Conservation (phyloP, 78 protist species). For the Dictyostelium purpureum region DNA sequence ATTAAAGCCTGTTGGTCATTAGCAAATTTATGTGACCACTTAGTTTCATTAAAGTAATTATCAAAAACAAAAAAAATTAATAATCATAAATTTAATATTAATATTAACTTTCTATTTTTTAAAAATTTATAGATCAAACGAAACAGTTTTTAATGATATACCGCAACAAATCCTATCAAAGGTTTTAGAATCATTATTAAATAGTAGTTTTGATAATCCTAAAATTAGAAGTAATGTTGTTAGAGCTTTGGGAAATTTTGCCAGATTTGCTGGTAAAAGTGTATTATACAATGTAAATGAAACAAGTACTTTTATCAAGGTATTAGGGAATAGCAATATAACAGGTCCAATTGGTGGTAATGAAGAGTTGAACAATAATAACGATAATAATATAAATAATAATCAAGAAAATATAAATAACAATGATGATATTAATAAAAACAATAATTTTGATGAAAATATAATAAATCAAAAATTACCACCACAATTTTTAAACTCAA, state of each 20-base stretch:
- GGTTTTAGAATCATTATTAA: conserved; percentile 33
- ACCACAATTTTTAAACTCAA: neutral
- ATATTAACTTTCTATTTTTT: too few species aligned
- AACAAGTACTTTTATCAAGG: neutral
- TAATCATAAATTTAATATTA: neutral
- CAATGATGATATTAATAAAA: neutral
- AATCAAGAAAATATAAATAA: neutral
- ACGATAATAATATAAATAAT: neutral
- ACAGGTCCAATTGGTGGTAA: neutral
- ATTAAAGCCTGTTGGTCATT: conserved; percentile 78
- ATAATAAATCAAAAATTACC: neutral
- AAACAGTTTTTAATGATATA: neutral
- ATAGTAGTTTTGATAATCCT: conserved; percentile 52
- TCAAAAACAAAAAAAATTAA: neutral
- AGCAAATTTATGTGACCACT: conserved; percentile 69
- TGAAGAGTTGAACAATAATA: neutral
- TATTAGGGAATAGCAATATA: neutral
- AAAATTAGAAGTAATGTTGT: conserved; percentile 66
- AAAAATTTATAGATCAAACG: neutral
- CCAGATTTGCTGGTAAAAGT: conserved; percentile 41
- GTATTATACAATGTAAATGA: neutral
- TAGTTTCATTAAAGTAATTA: conserved; percentile 13
- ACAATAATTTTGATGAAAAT: neutral
- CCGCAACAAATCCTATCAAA: conserved; percentile 22
- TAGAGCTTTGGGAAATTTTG: conserved; percentile 65